Percentiles rank a stretch among this genome's conserved stretches.
Conservation (phyloP, 192 early-diverging fungal genomes). For the Dissophora ornata region DNA sequence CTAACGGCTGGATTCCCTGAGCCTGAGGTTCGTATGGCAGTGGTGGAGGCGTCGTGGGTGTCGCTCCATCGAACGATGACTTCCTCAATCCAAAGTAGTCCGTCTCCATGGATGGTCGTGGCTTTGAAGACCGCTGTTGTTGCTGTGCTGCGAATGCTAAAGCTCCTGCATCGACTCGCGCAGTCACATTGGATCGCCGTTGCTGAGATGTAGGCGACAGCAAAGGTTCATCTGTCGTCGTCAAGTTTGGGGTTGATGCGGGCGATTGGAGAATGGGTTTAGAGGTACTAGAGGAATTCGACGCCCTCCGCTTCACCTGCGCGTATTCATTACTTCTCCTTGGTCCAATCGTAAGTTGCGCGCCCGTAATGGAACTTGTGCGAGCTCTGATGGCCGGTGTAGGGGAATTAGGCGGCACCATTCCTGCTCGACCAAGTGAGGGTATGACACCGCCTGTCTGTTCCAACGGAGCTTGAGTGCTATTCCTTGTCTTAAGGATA, state of each 20-base stretch:
- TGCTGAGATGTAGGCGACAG: conserved; percentile 29
- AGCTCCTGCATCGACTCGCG: conserved; percentile 41
- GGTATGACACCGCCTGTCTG: background rate
- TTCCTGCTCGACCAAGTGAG: background rate
- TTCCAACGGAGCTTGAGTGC: conserved; percentile 38
- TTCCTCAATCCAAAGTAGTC: conserved; percentile 41
- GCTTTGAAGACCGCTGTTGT: conserved; percentile 17
- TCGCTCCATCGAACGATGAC: conserved; percentile 13
- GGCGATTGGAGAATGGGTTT: background rate
- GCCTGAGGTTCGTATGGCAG: conserved; percentile 25
- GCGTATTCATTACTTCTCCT: conserved; percentile 12
- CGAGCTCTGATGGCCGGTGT: conserved; percentile 24
- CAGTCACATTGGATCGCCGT: conserved; percentile 43
- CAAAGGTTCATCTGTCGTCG: background rate
- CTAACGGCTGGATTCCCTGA: conserved; percentile 2
- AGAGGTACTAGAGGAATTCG: background rate
- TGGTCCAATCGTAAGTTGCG: background rate
- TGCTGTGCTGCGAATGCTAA: conserved; percentile 30
- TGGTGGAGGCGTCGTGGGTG: conserved; percentile 24
- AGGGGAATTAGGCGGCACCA: background rate
- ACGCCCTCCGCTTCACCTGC: conserved; percentile 15
- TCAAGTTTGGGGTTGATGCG: background rate
- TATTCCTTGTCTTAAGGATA: conserved; percentile 40
- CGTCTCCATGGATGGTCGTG: conserved; percentile 16
- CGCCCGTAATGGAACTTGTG: conserved; percentile 35